Evolutionary conservation across 2,329 filamentous ascomycete genomes (phyloP), one percentile per base, ranked within the genome.

Genomic region (Fusarium incarnatum): DNA sequence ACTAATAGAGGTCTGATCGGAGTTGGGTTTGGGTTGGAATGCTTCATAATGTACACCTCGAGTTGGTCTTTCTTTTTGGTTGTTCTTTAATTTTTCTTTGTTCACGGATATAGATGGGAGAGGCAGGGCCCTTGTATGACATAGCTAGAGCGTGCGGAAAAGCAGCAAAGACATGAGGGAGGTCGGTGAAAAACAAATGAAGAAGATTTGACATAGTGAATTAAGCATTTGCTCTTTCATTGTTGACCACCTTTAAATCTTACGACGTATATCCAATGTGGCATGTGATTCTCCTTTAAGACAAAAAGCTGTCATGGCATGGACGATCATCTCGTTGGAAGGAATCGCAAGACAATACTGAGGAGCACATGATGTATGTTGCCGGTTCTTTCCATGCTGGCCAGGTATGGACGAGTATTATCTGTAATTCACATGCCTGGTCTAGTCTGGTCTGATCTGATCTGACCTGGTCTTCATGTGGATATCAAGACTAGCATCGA

Each of bases 1-100:
- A 74, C 57, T 75, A 73, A 76, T 76, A 76, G 72, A 75, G 59
- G 72, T 72, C 67, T 73, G 70, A 72, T 75, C 74, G 66, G 67
- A 75, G 67, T 76, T 68, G 60, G 71, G 64, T 72, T 69, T 70
- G 69, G 67, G 72, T 59, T 72, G 60, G 72, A 64, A 67, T 67
- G 64, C 61, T 69, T 74, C 64, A 55, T 55, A 66, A 64, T 72
- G 70, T 70, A 73, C 65, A 64, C 57, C 56, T 68, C 61, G 47
- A 56, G 46, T 61, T 64, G 56, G 54, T 71, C 63, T 72, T 61
- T 65, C 58, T 72, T 68, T 56, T 56, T 64, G 34, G 42, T 64
- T 45, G 48, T 64, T 72, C 60, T 61, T 58, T 68, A 61, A 49
- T 64, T 68, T 72, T 67, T 72, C 67, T 66, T 74, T 69, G 63